A percentile compares a stretch with the other conserved stretches of the same genome.
These are phyloP conservation scores for Penicillium sp. DNA, from an alignment of 2,329 filamentous ascomycete genomes.

Conservation along the genomic window DNA sequence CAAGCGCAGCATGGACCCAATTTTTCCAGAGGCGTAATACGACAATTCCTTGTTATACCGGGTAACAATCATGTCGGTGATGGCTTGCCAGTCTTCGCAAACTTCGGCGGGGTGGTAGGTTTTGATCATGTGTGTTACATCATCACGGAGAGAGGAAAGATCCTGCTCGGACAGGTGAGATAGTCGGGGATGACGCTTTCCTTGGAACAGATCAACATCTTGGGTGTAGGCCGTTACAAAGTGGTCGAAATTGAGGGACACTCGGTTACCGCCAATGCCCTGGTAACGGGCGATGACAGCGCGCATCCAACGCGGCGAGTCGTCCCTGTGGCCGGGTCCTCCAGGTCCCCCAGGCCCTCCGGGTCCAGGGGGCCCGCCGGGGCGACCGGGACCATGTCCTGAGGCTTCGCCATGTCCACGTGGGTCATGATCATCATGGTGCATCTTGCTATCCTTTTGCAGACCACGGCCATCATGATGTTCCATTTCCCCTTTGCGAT, in stretches of 20 bases:
- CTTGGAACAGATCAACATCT: slow-evolving; percentile 43
- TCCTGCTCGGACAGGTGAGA: slow-evolving; percentile 31
- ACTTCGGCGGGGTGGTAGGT: slow-evolving; percentile 27
- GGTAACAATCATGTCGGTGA: slow-evolving; percentile 65
- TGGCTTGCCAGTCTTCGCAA: slow-evolving; percentile 64
- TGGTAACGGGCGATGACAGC: slow-evolving; percentile 34
- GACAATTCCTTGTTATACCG: slow-evolving; percentile 62
- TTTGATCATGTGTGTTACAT: slow-evolving; percentile 49
- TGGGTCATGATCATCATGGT: background rate
- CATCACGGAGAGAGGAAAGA: slow-evolving; percentile 41
- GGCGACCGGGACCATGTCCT: background rate
- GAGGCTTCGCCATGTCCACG: background rate
- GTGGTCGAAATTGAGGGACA: slow-evolving; percentile 49
- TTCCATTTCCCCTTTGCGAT: background rate
- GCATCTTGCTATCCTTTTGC: slow-evolving; percentile 4
- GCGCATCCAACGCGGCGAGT: slow-evolving; percentile 18
- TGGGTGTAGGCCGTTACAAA: slow-evolving; percentile 53
- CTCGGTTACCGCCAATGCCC: slow-evolving; percentile 41
- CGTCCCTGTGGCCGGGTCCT: slow-evolving; percentile 1
- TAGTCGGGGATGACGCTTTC: slow-evolving; percentile 40
- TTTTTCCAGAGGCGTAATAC: slow-evolving; percentile 32
- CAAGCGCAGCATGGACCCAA: slow-evolving; percentile 25
- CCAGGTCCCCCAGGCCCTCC: slow-evolving; percentile 3
- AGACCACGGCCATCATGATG: background rate
- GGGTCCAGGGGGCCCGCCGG: background rate